Percentiles rank a stretch among this genome's conserved stretches.
Conservation (phyloP, 2,329 filamentous ascomycete genomes). For the Monosporascus cannonballus region DNA sequence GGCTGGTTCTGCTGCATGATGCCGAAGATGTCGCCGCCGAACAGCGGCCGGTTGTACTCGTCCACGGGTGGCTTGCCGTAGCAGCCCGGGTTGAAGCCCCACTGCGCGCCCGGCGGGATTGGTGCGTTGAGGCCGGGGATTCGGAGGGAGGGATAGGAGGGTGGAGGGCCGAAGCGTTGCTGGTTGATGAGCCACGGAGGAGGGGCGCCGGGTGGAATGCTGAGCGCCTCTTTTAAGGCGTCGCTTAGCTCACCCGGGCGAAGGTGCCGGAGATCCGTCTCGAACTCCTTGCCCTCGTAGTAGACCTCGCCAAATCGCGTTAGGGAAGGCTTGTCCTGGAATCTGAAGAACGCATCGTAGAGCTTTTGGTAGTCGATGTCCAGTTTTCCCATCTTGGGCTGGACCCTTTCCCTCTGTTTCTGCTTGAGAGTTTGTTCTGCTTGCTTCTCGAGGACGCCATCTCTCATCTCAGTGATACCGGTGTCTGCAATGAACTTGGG, state of each 20-base stretch:
- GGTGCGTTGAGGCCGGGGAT: slow-evolving; percentile 93
- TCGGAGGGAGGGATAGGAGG: slow-evolving; percentile 91
- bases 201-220: slow-evolving; percentile 86
- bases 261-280: slow-evolving; percentile 87
- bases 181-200: slow-evolving; percentile 97
- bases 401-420: slow-evolving; percentile 89
- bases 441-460: slow-evolving; percentile 93
- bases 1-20: slow-evolving; percentile 45
- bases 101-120: slow-evolving; percentile 78
- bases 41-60: slow-evolving; percentile 85
- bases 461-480: slow-evolving; percentile 95
- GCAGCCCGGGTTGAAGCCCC: slow-evolving; percentile 93
- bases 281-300: slow-evolving; percentile 97
- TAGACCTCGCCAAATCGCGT: slow-evolving; percentile 98
- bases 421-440: slow-evolving; percentile 88
- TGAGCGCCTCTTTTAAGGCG: slow-evolving; percentile 83
- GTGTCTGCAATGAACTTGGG: slow-evolving; percentile 97
- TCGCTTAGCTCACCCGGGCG: slow-evolving; percentile 87
- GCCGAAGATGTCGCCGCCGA: slow-evolving; percentile 92
- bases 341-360: slow-evolving; percentile 97
- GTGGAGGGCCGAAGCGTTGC: slow-evolving; percentile 87
- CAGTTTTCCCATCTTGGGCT: slow-evolving; percentile 92
- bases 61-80: slow-evolving; percentile 96
- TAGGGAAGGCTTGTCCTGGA: slow-evolving; percentile 91
- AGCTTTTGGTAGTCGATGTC: slow-evolving; percentile 98